Base-by-base conservation (phyloP, 352 stramenopile genomes). In the Phytopythium boreale region DNA sequence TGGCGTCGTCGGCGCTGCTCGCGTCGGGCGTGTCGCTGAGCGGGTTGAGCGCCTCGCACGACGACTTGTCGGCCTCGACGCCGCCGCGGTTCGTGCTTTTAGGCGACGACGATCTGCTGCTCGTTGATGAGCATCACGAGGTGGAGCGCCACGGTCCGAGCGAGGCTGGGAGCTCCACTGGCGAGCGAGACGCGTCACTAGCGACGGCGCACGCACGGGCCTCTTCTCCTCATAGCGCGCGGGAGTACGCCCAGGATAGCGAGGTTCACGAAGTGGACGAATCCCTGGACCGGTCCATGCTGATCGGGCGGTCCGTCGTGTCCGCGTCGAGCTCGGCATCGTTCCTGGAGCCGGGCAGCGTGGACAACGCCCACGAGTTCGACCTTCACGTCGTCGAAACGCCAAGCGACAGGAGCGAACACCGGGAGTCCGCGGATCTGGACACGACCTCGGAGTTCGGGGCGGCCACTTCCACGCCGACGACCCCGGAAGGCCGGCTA, bases 31-130 rank as follows among this genome's bases (percentile, higher is more conserved):
- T 39, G 39, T 61, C 61, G 29, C 43, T 62, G 57, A 44, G 47
- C 53, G 36, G 31, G 27, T 19, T 44, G 19, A 44, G 51, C 51
- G 51, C 29, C 19, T 58, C 51, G 19, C 27, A 27, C 29, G 51
- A 53, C 26, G 26, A 43, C 27, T 20, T n/a, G 34, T 34, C 55
- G 55, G 36, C 58, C 9, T 58, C 51, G 44, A 70, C 50, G 63
- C 72, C 61, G 24, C 82, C 82, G 55, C 79, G 79, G 14, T 92
- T 92, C 56, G 80, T 88, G 56, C 63, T 92, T 22, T 56, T 92
- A 29, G 69, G 84, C 19, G 80, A 89, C 27, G 74, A 78, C 20
- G 75, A 87, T 27, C 53, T 92, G 47, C 57, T 84, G 24, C 59
- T 76, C 0, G 68, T 72, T 29, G 56, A 51, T 37, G 10, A 64